A percentile compares a stretch with the other conserved stretches of the same genome.
phyloP scores from a whole-genome alignment of 352 stramenopile genomes.

The Thraustotheca clavata region DNA sequence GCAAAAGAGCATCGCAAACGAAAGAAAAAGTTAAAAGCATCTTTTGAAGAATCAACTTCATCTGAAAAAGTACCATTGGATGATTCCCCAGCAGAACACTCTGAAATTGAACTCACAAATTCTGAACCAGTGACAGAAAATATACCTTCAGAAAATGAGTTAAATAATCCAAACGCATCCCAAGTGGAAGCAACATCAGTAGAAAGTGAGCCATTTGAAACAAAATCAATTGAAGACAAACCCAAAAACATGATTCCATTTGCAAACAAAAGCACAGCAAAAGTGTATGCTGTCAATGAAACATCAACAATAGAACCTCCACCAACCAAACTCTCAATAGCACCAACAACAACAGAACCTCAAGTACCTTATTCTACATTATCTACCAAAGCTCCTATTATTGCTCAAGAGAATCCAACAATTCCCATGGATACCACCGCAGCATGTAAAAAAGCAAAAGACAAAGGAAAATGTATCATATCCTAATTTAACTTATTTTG shows the following conservation, averaged over 20 bases:
- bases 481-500: conserved; percentile 13
- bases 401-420: no score
- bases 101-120: not conserved
- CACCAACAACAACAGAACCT: no score
- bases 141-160: not conserved
- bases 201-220: not conserved
- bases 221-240: not conserved
- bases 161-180: not conserved
- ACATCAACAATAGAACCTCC: not conserved
- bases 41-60: no score
- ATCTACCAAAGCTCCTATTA: no score
- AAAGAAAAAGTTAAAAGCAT: not conserved
- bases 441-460: not conserved
- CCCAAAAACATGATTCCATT: not conserved
- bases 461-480: conserved; percentile 14
- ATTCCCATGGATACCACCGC: not conserved
- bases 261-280: conserved; percentile 4
- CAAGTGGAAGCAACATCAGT: not conserved
- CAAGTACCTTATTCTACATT: no score
- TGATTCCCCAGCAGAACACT: not conserved
- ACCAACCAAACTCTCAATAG: no score
- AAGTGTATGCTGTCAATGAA: conserved; percentile 13
- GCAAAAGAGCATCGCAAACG: not conserved
- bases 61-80: not conserved
- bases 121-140: not conserved